Evolutionary conservation across 371 early-diverging fungal genomes (phyloP).

Genomic region (Mucor mucedo): DNA sequence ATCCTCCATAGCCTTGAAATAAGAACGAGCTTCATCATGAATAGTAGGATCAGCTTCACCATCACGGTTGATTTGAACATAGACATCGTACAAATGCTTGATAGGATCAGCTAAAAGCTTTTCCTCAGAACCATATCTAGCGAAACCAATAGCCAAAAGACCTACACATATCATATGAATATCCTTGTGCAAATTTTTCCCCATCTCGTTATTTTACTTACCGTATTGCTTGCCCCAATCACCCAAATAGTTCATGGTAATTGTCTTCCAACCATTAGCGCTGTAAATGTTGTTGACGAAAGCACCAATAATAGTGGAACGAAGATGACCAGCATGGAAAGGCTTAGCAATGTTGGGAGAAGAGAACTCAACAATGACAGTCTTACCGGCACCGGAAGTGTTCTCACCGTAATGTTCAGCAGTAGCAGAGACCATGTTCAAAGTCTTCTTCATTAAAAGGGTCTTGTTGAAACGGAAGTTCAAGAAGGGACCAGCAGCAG

Average conservation of each 20-base stretch:
- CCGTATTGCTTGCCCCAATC: constrained; percentile 99
- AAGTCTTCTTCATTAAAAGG: constrained; percentile 56
- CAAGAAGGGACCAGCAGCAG: constrained; percentile 81
- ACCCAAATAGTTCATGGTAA: constrained; percentile 98
- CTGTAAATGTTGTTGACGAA: constrained; percentile 85
- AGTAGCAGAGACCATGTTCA: constrained; percentile 53
- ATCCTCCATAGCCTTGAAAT: constrained; percentile 98
- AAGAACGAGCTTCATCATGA: constrained; percentile 92
- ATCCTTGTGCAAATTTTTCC: background rate
- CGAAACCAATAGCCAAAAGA: constrained; percentile 93
- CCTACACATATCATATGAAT: constrained; percentile 39
- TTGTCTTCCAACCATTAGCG: constrained; percentile 88
- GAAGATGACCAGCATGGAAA: constrained; percentile 99
- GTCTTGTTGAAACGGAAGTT: constrained; percentile 81
- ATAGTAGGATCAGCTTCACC: constrained; percentile 75
- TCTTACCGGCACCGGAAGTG: constrained; percentile 68
- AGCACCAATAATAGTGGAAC: constrained; percentile 97
- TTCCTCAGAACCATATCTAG: constrained; percentile 81
- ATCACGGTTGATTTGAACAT: constrained; percentile 89
- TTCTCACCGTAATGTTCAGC: constrained; percentile 72
- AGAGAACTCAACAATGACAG: constrained; percentile 91
- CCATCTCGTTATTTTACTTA: constrained; percentile 25
- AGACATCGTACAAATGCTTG: constrained; percentile 94
- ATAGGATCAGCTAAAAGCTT: constrained; percentile 86
- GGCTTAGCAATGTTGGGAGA: constrained; percentile 99